phyloP scores from a whole-genome alignment of 768 basidiomycete genomes.

The Russula vinacea region DNA sequence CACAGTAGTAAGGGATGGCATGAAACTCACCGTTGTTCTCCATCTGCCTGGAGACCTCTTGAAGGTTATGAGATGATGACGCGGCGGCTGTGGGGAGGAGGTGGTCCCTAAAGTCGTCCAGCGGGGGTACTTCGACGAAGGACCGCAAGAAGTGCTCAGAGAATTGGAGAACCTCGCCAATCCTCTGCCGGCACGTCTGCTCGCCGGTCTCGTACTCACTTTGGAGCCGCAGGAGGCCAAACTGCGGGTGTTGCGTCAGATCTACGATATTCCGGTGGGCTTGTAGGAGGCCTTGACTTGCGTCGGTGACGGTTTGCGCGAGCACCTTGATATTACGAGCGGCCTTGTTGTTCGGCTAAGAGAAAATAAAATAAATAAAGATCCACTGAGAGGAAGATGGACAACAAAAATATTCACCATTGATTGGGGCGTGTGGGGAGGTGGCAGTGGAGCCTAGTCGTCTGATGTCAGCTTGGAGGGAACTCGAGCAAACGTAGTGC shows the following conservation, averaged over 20 bases:
- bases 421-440: background rate
- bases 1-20: background rate
- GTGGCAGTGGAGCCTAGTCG: background rate
- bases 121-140: slow-evolving; percentile 14
- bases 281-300: background rate
- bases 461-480: background rate
- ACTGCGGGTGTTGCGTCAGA: slow-evolving; percentile 10
- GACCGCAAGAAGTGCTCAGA: slow-evolving; percentile 13
- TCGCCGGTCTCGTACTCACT: slow-evolving; percentile 13
- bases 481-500: no score
- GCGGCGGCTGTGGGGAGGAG: slow-evolving; percentile 13
- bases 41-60: background rate
- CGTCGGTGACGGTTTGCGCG: slow-evolving; percentile 1
- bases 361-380: background rate
- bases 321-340: slow-evolving; percentile 19
- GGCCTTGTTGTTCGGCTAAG: slow-evolving; percentile 6
- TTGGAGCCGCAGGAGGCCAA: slow-evolving; percentile 13
- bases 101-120: slow-evolving; percentile 17
- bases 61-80: background rate
- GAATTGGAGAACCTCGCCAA: slow-evolving; percentile 15
- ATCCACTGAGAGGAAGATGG: background rate
- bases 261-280: background rate
- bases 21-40: background rate
- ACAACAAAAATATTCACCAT: background rate
- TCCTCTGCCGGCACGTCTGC: slow-evolving; percentile 1